Evolutionary conservation across 331 rosid genomes (phyloP), one percentile per base, ranked within the genome.

Genomic region (Acacia concinna): DNA sequence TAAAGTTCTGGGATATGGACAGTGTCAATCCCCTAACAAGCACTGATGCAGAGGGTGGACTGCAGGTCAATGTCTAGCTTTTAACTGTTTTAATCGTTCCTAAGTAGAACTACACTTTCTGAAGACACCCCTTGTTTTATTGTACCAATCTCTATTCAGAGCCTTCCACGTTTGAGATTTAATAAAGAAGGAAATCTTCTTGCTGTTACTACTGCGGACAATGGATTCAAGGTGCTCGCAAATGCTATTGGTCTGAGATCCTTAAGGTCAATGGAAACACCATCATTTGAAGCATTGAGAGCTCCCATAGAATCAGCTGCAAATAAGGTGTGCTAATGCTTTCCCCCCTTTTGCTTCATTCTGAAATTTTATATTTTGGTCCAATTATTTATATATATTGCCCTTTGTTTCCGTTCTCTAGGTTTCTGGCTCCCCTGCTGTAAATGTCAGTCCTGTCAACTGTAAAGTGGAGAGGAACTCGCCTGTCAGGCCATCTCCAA

Each of bases 1-100:
- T 91, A 81, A 94, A 89, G 89, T 91, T 90, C 81, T 94, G 98
- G 98, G 91, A 89, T 81, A 91, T 94, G 98, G 97, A 91, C 88
- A 90, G 41, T 71, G 23, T 31, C 60, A 87, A 76, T 70, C 56
- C 80, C 77, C 62, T 91, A 20, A 72, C 85, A 57, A 87, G 86
- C 85, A 90, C 75, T 8, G 96, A 94, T 37, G 97, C 93, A 0
- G 91, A 88, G 60, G 97, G 97, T 83, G 96, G 93, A 81, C 88
- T 91, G 15, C 93, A 90, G 85, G 98, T 94, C 63, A 81, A 86
- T 81, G 67, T 74, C 43, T 49, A 47, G 34, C 57, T 41, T 49
- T 75, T 46, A 44, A 73, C 64, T 68, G 40, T 78, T 43, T 77
- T 21, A 31, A 32, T 82, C 74, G 57, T 31, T 78, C 14, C 64